phyloP scores from a whole-genome alignment of 2,329 filamentous ascomycete species.

The Capronia coronata region DNA sequence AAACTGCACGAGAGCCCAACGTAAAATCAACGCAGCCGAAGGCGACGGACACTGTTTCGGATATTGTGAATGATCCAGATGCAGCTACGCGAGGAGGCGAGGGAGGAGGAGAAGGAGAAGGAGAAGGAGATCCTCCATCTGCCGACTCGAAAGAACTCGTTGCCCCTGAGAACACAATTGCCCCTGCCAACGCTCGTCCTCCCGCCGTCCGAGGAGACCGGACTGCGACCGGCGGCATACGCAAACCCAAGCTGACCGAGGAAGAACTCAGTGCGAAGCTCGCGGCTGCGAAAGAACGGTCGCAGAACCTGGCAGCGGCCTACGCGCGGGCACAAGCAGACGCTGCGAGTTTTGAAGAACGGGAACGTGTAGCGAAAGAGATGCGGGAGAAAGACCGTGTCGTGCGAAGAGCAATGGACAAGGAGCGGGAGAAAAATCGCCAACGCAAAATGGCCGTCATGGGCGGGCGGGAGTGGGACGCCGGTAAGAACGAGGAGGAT shows the following conservation, averaged over 20 bases:
- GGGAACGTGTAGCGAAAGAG: constrained; percentile 54
- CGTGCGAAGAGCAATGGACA: constrained; percentile 55
- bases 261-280: constrained; percentile 57
- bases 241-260: constrained; percentile 58
- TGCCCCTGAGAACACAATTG: constrained; percentile 14
- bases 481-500: constrained; percentile 53
- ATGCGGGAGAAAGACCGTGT: constrained; percentile 46
- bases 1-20: background rate
- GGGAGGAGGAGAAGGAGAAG: constrained; percentile 7
- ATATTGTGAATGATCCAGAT: constrained; percentile 7
- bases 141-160: constrained; percentile 2
- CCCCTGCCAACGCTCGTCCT: constrained; percentile 19
- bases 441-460: constrained; percentile 53
- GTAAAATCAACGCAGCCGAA: constrained; percentile 1
- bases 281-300: constrained; percentile 55
- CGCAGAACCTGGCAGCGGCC: constrained; percentile 52
- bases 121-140: constrained; percentile 22
- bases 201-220: constrained; percentile 51
- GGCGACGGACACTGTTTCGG: background rate
- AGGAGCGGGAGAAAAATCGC: constrained; percentile 56
- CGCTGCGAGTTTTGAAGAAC: constrained; percentile 55
- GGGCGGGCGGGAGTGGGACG: constrained; percentile 57
- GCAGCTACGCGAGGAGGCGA: constrained; percentile 8
- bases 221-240: constrained; percentile 48
- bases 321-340: constrained; percentile 64